Conservation (phyloP, 805 yeast genomes). For the Candida silvatica region DNA sequence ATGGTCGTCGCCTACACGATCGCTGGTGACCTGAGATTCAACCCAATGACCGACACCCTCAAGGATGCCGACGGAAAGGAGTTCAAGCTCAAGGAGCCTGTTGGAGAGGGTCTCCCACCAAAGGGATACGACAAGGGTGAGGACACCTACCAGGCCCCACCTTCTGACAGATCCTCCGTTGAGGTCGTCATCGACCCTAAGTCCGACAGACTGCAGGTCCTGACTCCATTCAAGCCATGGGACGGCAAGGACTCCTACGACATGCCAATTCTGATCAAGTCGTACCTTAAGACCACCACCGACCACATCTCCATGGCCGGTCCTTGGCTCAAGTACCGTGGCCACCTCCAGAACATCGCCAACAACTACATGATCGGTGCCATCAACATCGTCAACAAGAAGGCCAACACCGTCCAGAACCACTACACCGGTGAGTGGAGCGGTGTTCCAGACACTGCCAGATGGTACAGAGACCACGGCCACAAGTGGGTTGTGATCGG, state of each 20-base stretch:
- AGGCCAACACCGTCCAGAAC: slow-evolving; percentile 88
- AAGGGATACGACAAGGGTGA: slow-evolving; percentile 55
- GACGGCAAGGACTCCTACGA: slow-evolving; percentile 86
- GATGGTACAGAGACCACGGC: slow-evolving; percentile 89
- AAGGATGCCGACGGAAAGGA: slow-evolving; percentile 57
- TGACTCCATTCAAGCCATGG: slow-evolving; percentile 94
- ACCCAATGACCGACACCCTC: slow-evolving; percentile 85
- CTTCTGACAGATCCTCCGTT: slow-evolving; percentile 71
- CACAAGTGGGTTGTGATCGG: slow-evolving; percentile 96
- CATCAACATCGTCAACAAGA: slow-evolving; percentile 89
- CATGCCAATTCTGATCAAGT: slow-evolving; percentile 92
- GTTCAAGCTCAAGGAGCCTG: slow-evolving; percentile 74
- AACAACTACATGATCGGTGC: slow-evolving; percentile 99
- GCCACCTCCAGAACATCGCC: slow-evolving; percentile 97
- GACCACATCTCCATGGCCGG: slow-evolving; percentile 99
- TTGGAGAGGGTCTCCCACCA: slow-evolving; percentile 77
- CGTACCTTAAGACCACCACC: slow-evolving; percentile 96
- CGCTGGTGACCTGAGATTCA: slow-evolving; percentile 86
- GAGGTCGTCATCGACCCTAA: slow-evolving; percentile 74
- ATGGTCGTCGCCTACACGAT: slow-evolving; percentile 95
- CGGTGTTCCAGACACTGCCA: slow-evolving; percentile 97
- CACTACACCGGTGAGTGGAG: slow-evolving; percentile 83
- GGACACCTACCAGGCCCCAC: slow-evolving; percentile 96
- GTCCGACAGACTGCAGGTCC: slow-evolving; percentile 92
- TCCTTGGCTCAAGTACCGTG: slow-evolving; percentile 99